Percentiles rank a stretch among this genome's conserved stretches.
Conservation (phyloP, 441 rosid species). For the Hura crepitans region DNA sequence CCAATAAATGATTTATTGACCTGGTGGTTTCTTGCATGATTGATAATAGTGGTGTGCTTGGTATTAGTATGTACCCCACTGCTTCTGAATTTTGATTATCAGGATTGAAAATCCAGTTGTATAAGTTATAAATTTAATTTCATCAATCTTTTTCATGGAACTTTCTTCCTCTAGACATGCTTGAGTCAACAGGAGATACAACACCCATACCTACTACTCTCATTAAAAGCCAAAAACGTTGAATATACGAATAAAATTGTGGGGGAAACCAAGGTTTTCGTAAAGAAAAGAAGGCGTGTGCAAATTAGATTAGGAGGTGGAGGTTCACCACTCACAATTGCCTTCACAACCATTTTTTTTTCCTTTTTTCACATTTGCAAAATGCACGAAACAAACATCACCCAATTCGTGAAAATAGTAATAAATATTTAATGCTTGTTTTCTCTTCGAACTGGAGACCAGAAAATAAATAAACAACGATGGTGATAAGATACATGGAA, state of each 20-base stretch:
- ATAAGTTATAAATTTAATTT: not conserved
- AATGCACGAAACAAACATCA: constrained; percentile 20
- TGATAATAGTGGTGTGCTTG: too few species aligned
- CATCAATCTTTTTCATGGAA: not conserved
- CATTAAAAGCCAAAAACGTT: not conserved
- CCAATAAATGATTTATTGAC: too few species aligned
- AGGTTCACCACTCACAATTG: constrained; percentile 30
- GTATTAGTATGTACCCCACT: too few species aligned
- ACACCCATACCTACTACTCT: constrained; percentile 36
- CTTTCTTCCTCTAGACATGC: too few species aligned
- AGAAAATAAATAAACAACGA: too few species aligned
- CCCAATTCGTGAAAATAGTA: not conserved
- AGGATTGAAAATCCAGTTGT: constrained; percentile 8
- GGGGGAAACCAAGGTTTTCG: constrained; percentile 27
- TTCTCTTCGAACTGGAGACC: not conserved
- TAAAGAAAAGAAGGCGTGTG: constrained; percentile 38
- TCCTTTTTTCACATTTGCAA: not conserved
- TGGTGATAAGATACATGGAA: not conserved
- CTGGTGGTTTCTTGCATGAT: too few species aligned
- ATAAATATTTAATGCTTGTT: too few species aligned
- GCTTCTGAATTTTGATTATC: too few species aligned
- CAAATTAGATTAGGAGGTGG: constrained; percentile 31
- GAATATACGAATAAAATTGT: not conserved
- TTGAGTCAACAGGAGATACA: constrained; percentile 29
- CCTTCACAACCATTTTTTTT: too few species aligned